These are phyloP conservation scores for Saturnispora mendoncae DNA, from an alignment of 805 yeast species.

Conservation along the genomic window DNA sequence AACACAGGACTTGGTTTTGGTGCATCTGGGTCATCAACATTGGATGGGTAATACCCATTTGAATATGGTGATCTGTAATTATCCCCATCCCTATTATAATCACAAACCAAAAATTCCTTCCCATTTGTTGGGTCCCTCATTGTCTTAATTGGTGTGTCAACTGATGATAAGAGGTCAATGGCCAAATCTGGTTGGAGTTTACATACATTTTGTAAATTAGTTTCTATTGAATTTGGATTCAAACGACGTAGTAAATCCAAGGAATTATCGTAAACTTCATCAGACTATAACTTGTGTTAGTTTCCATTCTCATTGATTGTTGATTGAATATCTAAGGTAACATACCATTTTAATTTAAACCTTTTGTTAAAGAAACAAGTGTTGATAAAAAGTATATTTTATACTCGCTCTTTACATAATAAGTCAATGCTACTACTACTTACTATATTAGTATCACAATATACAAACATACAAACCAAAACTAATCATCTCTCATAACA, in stretches of 20 bases:
- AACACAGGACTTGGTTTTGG: slow-evolving; percentile 63
- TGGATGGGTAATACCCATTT: slow-evolving; percentile 53
- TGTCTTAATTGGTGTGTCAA: slow-evolving; percentile 72
- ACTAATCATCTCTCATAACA: not conserved
- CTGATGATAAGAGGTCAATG: slow-evolving; percentile 77
- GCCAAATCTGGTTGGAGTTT: slow-evolving; percentile 60
- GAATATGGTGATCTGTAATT: slow-evolving; percentile 88
- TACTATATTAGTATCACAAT: too few relatives aligned
- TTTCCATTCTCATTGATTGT: too few relatives aligned
- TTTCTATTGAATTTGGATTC: slow-evolving; percentile 52
- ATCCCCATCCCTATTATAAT: slow-evolving; percentile 92
- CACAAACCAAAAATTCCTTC: slow-evolving; percentile 75
- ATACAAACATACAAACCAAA: too few relatives aligned
- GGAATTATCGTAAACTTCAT: slow-evolving; percentile 62
- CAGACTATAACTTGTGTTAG: slow-evolving; percentile 1
- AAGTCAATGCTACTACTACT: too few relatives aligned
- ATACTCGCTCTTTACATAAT: too few relatives aligned
- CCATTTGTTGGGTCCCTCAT: slow-evolving; percentile 44
- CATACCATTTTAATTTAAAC: slow-evolving; percentile 7
- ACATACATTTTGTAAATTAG: slow-evolving; percentile 40
- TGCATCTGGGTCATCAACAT: slow-evolving; percentile 50
- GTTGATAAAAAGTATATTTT: not conserved
- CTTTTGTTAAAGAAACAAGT: not conserved
- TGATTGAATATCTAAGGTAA: too few relatives aligned
- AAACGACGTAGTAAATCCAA: slow-evolving; percentile 68